Evolutionary conservation across 164 flowering plant genomes (phyloP).

Genomic region (Kalanchoe fedtschenkoi): DNA sequence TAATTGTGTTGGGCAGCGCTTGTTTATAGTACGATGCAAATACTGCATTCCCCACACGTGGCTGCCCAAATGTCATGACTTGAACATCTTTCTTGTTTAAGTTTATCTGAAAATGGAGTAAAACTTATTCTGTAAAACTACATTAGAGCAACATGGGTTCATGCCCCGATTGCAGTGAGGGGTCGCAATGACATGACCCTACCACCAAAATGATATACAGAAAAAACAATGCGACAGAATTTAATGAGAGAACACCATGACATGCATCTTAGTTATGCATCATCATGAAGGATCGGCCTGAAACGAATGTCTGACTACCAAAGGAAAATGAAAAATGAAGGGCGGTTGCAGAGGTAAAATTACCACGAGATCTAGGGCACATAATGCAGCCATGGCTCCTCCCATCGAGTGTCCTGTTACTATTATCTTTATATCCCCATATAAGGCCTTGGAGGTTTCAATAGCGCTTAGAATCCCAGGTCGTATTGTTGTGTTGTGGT

Average conservation of each 20-base stretch:
- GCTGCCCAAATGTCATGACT: constrained; percentile 96
- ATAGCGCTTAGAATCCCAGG: constrained; percentile 60
- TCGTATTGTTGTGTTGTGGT: constrained; percentile 83
- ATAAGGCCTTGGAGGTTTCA: constrained; percentile 45
- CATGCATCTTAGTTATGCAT: no score
- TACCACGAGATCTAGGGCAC: constrained; percentile 83
- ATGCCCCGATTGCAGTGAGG: no score
- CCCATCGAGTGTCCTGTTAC: constrained; percentile 99
- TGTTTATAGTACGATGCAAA: constrained; percentile 71
- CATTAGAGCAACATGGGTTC: no score
- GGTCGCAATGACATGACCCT: no score
- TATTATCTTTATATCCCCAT: constrained; percentile 58
- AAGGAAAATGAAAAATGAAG: not conserved
- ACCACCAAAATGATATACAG: no score
- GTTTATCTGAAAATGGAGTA: constrained; percentile 46
- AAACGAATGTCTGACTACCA: not conserved
- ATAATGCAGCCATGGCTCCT: constrained; percentile 95
- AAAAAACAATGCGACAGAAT: no score
- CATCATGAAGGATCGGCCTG: no score
- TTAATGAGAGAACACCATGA: no score
- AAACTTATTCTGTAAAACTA: not conserved
- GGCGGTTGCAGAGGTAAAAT: constrained; percentile 3
- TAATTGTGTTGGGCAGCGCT: constrained; percentile 60
- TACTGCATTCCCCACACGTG: constrained; percentile 89
- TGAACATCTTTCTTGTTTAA: constrained; percentile 38